These are phyloP conservation scores for Papilionanthe hybrid DNA, from an alignment of 116 monocot genomes.

Conservation along the genomic window DNA sequence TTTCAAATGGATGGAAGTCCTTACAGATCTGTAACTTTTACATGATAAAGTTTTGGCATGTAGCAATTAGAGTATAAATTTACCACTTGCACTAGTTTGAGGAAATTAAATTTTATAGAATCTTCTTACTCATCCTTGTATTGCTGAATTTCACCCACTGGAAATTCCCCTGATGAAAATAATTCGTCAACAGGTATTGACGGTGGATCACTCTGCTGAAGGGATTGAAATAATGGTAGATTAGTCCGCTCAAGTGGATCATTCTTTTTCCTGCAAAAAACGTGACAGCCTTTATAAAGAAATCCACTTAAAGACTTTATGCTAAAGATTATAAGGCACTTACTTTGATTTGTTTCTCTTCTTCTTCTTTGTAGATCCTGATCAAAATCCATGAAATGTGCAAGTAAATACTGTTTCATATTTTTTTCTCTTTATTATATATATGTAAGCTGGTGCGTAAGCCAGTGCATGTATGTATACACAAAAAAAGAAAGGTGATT, in stretches of 20 bases:
- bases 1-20: not conserved
- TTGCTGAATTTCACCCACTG: constrained; percentile 92
- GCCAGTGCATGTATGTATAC: not conserved
- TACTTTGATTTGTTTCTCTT: constrained; percentile 89
- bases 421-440: not conserved
- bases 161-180: constrained; percentile 69
- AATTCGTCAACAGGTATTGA: constrained; percentile 86
- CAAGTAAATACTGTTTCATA: not conserved
- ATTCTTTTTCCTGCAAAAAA: constrained; percentile 78
- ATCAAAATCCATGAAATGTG: not conserved
- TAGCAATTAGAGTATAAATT: not conserved
- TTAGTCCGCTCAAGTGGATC: constrained; percentile 57
- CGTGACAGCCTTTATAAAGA: not conserved
- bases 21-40: not conserved
- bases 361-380: constrained; percentile 69
- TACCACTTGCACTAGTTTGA: not conserved
- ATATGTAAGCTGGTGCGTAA: too few relatives aligned
- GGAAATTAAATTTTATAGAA: constrained; percentile 2
- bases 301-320: not conserved
- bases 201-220: constrained; percentile 81
- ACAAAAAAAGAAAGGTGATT: not conserved
- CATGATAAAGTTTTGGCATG: not conserved
- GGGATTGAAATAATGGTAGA: constrained; percentile 35
- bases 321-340: constrained; percentile 6
- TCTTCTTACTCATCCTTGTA: constrained; percentile 93